Base-by-base conservation (phyloP, 2,329 filamentous ascomycete species). In the Pyrenochaeta sp. region DNA sequence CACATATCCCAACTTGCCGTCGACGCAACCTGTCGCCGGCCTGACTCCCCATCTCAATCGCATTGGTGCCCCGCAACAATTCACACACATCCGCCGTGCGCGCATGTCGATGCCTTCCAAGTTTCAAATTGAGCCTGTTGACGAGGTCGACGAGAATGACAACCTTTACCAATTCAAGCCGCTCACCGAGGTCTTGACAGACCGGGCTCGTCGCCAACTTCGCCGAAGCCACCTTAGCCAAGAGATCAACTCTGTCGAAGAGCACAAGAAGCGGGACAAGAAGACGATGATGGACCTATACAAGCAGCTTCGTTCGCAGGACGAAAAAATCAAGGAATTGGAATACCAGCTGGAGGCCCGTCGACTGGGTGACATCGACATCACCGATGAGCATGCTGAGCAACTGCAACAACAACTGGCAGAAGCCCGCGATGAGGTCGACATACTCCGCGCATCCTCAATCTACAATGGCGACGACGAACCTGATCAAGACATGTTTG, bases 151-250 rank as follows among this genome's bases (percentile, higher is more conserved):
- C 28, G 36, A 53, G 38, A 30, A 49, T 26, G 49, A 47, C 21
- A 52, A 49, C 30, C 58, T 53, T 43, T 48, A 70, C 21, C 69
- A 72, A 49, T 72, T 66, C 35, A 59, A 61, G 2, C 69, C 69
- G 10, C 62, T 72, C 27, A 55, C 52, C 15, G 62, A 62, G 6
- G 61, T 68, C 11, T 51, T 72, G 4, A 66, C 67, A 20, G 45
- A 51, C 29, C 68, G 68, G 43, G 59, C 57, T 6, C 66, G 62
- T 28, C 72, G 70, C 29, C 70, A 72, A 26, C 68, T 74, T 13
- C 69, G 69, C 36, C 72, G 69, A 20, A 72, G 60, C 56, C 70
- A 71, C 36, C 61, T 72, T 6, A 72, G 71, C 53, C 70, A 75
- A 44, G 69, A 73, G 53, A 65, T 74, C 35, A 73, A 69, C 41